Evolutionary conservation across 352 stramenopile species (phyloP).

Genomic region (Globisporangium radiosum): DNA sequence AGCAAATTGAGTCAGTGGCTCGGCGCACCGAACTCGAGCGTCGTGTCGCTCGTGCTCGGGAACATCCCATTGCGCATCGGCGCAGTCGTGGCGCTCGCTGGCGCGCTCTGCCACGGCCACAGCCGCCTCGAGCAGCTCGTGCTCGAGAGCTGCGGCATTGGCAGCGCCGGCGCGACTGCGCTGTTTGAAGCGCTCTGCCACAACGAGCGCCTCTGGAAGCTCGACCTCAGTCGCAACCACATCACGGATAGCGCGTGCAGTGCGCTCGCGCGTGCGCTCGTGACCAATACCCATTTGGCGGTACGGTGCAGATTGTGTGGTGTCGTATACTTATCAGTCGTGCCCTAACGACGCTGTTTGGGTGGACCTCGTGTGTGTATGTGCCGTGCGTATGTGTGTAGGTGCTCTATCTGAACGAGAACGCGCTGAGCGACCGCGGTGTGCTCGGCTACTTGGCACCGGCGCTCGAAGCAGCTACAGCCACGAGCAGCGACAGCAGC

Average conservation of each 20-base stretch:
- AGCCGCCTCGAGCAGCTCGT: conserved; percentile 63
- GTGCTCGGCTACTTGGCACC: conserved; percentile 42
- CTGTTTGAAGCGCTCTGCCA: conserved; percentile 40
- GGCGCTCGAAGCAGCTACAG: conserved; percentile 23
- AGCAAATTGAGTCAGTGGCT: conserved; percentile 29
- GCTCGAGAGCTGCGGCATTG: conserved; percentile 53
- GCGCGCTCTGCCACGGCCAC: conserved; percentile 34
- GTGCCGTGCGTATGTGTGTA: no score
- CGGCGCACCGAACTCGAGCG: conserved; percentile 19
- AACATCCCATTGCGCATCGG: conserved; percentile 34
- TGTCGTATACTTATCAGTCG: no score
- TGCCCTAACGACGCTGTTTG: no score
- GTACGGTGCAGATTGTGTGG: no score
- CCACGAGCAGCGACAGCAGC: background rate
- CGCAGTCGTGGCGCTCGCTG: conserved; percentile 38
- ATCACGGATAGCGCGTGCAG: conserved; percentile 45
- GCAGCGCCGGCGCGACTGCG: conserved; percentile 37
- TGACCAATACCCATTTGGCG: conserved; percentile 3
- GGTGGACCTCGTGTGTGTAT: no score
- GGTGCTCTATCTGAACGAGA: conserved; percentile 45
- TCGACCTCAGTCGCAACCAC: conserved; percentile 67
- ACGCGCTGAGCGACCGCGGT: conserved; percentile 49
- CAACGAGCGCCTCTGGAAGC: conserved; percentile 57
- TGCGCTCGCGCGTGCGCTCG: conserved; percentile 26
- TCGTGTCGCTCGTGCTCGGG: conserved; percentile 56